phyloP scores from a whole-genome alignment of 2,329 filamentous ascomycete species.

The Apiospora saccharicola region DNA sequence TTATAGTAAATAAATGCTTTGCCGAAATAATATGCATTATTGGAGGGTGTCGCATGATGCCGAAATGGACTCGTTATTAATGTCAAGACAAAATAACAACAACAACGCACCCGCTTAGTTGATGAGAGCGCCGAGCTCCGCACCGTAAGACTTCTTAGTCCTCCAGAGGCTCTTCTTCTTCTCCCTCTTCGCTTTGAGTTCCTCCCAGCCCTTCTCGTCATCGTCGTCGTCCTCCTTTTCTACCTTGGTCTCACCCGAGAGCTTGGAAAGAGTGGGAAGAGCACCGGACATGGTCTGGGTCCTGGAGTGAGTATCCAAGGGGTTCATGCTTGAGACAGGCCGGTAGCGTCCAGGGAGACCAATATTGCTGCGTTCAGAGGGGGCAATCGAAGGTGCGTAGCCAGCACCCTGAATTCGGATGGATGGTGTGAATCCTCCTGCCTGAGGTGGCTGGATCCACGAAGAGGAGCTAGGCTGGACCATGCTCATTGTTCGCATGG shows the following conservation, averaged over 20 bases:
- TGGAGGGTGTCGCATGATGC: neutral
- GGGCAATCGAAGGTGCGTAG: conserved; percentile 91
- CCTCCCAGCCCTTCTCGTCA: conserved; percentile 73
- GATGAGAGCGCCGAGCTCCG: conserved; percentile 58
- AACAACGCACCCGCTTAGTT: conserved; percentile 35
- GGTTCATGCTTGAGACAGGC: conserved; percentile 76
- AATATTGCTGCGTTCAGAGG: conserved; percentile 93
- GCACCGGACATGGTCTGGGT: conserved; percentile 54
- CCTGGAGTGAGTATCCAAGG: conserved; percentile 43
- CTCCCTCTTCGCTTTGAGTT: conserved; percentile 73
- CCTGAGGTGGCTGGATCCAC: conserved; percentile 57
- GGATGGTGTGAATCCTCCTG: conserved; percentile 58
- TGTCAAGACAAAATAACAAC: conserved; percentile 18
- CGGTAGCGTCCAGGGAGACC: conserved; percentile 90
- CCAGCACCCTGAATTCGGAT: conserved; percentile 59
- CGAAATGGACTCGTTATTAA: neutral
- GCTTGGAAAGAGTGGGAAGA: conserved; percentile 47
- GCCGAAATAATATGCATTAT: neutral
- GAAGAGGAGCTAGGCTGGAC: conserved; percentile 72
- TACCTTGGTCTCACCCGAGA: conserved; percentile 49
- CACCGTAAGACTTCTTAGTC: conserved; percentile 62
- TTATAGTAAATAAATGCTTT: neutral
- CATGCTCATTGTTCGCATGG: conserved; percentile 82
- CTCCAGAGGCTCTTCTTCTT: conserved; percentile 73
- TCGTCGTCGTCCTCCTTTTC: conserved; percentile 60